Evolutionary conservation across 1,284 basidiomycete genomes (phyloP), one percentile per base, ranked within the genome.

Genomic region (Xerocomus nothofagi): DNA sequence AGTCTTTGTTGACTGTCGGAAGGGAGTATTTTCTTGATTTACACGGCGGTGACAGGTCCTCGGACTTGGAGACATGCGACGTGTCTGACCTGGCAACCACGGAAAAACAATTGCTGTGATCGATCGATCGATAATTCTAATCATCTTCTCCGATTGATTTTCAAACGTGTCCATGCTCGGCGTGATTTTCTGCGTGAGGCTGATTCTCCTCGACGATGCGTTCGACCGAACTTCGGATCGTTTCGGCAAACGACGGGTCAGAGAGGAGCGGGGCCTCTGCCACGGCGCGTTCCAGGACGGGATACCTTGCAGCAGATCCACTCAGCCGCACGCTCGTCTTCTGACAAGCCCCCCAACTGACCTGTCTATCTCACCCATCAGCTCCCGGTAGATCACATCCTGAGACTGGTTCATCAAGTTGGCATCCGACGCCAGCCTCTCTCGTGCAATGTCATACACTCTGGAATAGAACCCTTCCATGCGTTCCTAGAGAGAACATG

Each of bases 341-440:
- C 17, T 48, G 1, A 14, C n/a, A 18, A 24, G 11, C 2, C 4
- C 1, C 27, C 27, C 30, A 17, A 47, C 68, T 47, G 46, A 83
- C 86, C 86, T 77, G 63, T 87, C 84, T 31, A 89, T 72, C 61
- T 89, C 85, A 42, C 86, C 82, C 72, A 83, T 75, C 12, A 89
- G 68, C 55, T 87, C 86, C 47, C 76, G 70, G 47, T 81, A 73
- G 20, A 80, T 70, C 12, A 67, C 66, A 1, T 86, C 81, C 32
- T 75, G 76, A 2, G 78, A 63, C 62, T 78, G 73, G 51, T 76
- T 73, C n/a, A 79, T 70, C 30, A 87, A 62, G 58, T 78, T 78
- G 20, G 71, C 69, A 53, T 85, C 82, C 37, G 75, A 73, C 5
- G 68, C 69, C 27, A 88, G 68, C 46, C 79, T 75, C 55, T 80